Base-by-base conservation (phyloP, 257 asterid species). In the Nicotiana sylvestris region DNA sequence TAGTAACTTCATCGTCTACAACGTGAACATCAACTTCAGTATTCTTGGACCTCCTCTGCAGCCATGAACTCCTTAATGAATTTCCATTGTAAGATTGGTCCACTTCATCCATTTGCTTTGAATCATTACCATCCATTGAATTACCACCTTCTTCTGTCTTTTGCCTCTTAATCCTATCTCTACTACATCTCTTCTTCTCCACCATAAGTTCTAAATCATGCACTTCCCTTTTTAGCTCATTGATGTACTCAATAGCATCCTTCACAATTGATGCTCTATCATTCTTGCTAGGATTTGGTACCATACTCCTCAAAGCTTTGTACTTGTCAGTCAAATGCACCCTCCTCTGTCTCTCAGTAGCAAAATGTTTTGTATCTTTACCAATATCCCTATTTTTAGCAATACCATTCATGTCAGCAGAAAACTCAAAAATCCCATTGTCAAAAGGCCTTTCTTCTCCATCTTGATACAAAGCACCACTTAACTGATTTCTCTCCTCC, bases 291-390 rank as follows among this genome's bases (percentile, higher is more conserved):
- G 98, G 96, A 65, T 86, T 88, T 3, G 98, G 97, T 32, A 93
- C 85, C 83, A 96, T 77, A 49, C 66, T 81, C 69, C 91, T 89
- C 70, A 94, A 81, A 83, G 94, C 93, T 21, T 84, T 33, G 81
- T 55, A 93, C 83, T 93, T 93, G 84, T 87, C 94, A 83, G 87
- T 94, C 83, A 92, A 66, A 25, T 90, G 91, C 16, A 89, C 92
- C 86, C 98, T 93, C 81, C 98, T 88, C 66, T 94, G 92, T 88
- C 87, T 94, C 85, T 93, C 99, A 27, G 99, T 94, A 30, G 95
- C 82, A 64, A 77, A 92, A 82, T 92, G 97, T 83, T 96, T 92
- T 9, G 88, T 85, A 29, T 86, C 92, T 77, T 91, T 96, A 0
- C 91, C 93, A 12, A 11, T 13, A 56, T 89, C 91, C 51, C 91